Base-by-base conservation (phyloP, 225 moss, liverwort and hornwort species). In the Physcomitrium patens region DNA sequence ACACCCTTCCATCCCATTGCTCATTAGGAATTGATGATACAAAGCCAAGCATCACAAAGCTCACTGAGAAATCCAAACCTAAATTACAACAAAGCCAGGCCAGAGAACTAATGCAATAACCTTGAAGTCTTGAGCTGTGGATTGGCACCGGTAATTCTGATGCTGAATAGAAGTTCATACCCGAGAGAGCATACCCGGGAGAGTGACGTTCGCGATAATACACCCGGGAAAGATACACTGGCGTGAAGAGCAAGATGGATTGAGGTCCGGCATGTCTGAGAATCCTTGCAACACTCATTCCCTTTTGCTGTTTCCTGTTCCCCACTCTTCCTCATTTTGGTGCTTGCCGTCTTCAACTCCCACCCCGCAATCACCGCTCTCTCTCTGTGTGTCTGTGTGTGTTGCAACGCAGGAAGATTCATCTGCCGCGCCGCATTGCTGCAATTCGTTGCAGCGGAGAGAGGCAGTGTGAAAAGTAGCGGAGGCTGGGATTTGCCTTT, bases 301-400 rank as follows among this genome's bases (percentile, higher is more conserved):
- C 13, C 5, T 13, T 14, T 69, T 42, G 42, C 64, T 43, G 51
- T 27, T 52, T 19, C 31, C 31, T 37, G 64, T 7, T 49, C 56
- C 42, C 60, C 50, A 51, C 50, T 18, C 69, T 15, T 18, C 2
- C 76, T 37, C 42, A 51, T 41, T 22, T 57, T 47, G 65, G 12
- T 3, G 28, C 14, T 68, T 77, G 81, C 62, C 62, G 72, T 72
- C 81, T 77, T 41, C 3, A 66, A 57, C 56, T 54, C 19, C 56
- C 57, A 70, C 45, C 45, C 56, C 56, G 57, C 23, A 7, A 70
- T 70, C 57, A 42, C 44, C 1, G 10, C 44, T 57, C 23, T 58
- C 57, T n/a, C n/a, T n/a, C n/a, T n/a, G n/a, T n/a, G n/a, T n/a
- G n/a, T n/a, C n/a, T 24, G 24, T 24, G 24, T 57, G 56, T 42